Percentiles rank a stretch among this genome's conserved stretches.
phyloP scores from a whole-genome alignment of 306 rosid species.

The Ammopiptanthus mongolicus region DNA sequence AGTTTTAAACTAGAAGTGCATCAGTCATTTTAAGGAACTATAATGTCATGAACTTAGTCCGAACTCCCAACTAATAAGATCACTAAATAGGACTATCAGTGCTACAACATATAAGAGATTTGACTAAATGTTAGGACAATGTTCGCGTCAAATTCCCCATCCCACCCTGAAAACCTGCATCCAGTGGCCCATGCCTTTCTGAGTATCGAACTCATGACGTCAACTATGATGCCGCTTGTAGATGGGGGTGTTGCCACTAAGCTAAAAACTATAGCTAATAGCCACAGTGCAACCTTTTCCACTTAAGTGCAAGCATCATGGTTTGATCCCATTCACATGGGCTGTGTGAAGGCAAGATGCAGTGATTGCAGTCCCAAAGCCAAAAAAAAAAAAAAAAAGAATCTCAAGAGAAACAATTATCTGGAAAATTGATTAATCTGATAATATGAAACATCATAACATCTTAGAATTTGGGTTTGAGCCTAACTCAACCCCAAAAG shows the following conservation, averaged over 20 bases:
- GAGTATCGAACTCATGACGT: slow-evolving; percentile 10
- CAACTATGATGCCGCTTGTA: not conserved
- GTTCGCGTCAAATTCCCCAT: not conserved
- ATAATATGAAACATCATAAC: slow-evolving; percentile 13
- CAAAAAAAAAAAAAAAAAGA: slow-evolving; percentile 16
- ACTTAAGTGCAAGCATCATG: not conserved
- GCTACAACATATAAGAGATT: not conserved
- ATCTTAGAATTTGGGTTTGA: too few species aligned
- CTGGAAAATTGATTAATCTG: not conserved
- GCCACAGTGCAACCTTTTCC: not conserved
- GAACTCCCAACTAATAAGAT: not conserved
- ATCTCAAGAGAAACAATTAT: not conserved
- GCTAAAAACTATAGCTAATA: not conserved
- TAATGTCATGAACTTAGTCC: slow-evolving; percentile 4
- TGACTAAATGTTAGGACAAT: not conserved
- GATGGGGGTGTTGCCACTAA: not conserved
- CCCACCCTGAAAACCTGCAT: not conserved
- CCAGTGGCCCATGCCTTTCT: not conserved
- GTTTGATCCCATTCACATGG: not conserved
- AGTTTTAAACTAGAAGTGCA: not conserved
- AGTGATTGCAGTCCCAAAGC: too few species aligned
- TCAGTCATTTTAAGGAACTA: not conserved
- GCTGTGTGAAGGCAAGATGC: slow-evolving; percentile 9
- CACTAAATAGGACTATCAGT: not conserved
- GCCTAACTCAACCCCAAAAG: too few species aligned